A percentile compares a stretch with the other conserved stretches of the same genome.
These are phyloP conservation scores for Pythium vanterpoolii DNA, from an alignment of 352 stramenopile genomes.

Conservation along the genomic window DNA sequence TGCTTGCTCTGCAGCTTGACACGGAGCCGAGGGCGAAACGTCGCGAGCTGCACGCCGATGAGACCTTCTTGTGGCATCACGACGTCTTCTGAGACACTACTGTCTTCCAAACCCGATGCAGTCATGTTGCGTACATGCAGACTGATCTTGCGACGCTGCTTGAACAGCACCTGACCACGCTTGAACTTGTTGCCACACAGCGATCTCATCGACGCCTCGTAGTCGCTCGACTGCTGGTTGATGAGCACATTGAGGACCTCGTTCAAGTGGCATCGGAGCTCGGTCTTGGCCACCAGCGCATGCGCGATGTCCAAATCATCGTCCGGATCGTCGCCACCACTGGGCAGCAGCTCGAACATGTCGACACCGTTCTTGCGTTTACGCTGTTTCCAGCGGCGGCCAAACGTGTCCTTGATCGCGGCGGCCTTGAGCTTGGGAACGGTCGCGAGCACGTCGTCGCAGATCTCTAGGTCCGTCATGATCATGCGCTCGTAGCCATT, in stretches of 20 bases:
- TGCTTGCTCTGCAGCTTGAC: conserved; percentile 21
- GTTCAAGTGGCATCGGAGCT: conserved; percentile 56
- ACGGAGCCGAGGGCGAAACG: conserved; percentile 19
- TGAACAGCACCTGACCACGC: conserved; percentile 42
- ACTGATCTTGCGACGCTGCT: conserved; percentile 34
- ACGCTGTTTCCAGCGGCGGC: conserved; percentile 31
- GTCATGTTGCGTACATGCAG: conserved; percentile 2
- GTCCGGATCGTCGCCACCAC: conserved; percentile 11
- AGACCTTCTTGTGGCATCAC: conserved; percentile 4
- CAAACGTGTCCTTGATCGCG: conserved; percentile 20
- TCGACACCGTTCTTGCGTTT: conserved; percentile 32
- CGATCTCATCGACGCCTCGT: conserved; percentile 42
- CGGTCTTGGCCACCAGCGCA: conserved; percentile 41
- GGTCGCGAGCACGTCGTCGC: conserved; percentile 53
- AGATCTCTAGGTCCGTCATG: conserved; percentile 52
- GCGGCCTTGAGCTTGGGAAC: conserved; percentile 45
- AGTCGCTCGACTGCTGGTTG: conserved; percentile 36
- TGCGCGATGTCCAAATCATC: conserved; percentile 51
- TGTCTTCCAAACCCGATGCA: neutral
- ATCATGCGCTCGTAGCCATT: conserved; percentile 20
- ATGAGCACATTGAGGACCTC: conserved; percentile 57
- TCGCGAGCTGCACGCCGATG: conserved; percentile 17
- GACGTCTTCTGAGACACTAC: neutral
- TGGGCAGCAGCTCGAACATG: conserved; percentile 36
- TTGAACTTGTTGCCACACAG: conserved; percentile 52